A percentile compares a stretch with the other conserved stretches of the same genome.
phyloP scores from a whole-genome alignment of 139 green algal species.

The Nannochloris sp. region DNA sequence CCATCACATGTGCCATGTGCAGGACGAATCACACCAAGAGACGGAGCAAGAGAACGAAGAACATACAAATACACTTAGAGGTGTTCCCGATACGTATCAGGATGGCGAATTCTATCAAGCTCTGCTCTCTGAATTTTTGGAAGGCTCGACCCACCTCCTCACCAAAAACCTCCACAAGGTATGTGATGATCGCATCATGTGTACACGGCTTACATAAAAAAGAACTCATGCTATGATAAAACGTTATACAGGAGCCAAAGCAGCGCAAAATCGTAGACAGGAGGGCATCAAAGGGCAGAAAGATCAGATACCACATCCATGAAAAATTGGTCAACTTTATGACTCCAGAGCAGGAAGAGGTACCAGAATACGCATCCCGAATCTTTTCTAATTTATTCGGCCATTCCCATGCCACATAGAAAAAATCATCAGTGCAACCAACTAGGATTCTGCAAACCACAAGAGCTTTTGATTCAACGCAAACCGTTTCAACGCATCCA shows the following conservation, averaged over 20 bases:
- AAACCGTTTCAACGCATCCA: slow-evolving; percentile 19
- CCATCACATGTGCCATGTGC: no score
- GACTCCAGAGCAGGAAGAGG: slow-evolving; percentile 44
- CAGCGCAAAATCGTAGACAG: slow-evolving; percentile 76
- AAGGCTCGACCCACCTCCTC: slow-evolving; percentile 18
- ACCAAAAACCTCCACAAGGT: neutral
- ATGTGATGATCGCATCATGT: no score
- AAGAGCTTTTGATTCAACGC: slow-evolving; percentile 4
- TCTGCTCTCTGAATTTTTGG: slow-evolving; percentile 85
- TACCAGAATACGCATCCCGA: slow-evolving; percentile 45
- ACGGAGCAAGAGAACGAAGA: no score
- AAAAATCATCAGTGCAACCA: neutral
- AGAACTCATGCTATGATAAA: no score
- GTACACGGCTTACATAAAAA: no score
- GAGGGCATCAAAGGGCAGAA: slow-evolving; percentile 79
- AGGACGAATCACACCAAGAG: no score
- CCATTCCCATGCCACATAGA: neutral
- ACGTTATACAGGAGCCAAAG: slow-evolving; percentile 42
- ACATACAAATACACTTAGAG: no score
- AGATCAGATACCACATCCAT: slow-evolving; percentile 78
- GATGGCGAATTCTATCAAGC: slow-evolving; percentile 88
- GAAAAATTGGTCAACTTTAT: slow-evolving; percentile 91
- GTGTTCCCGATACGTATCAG: slow-evolving; percentile 64
- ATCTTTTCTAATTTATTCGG: slow-evolving; percentile 84
- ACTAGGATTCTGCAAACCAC: slow-evolving; percentile 4